A percentile compares a stretch with the other conserved stretches of the same genome.
phyloP scores from a whole-genome alignment of 2,329 filamentous ascomycete species.

The Alternaria brassicicola region DNA sequence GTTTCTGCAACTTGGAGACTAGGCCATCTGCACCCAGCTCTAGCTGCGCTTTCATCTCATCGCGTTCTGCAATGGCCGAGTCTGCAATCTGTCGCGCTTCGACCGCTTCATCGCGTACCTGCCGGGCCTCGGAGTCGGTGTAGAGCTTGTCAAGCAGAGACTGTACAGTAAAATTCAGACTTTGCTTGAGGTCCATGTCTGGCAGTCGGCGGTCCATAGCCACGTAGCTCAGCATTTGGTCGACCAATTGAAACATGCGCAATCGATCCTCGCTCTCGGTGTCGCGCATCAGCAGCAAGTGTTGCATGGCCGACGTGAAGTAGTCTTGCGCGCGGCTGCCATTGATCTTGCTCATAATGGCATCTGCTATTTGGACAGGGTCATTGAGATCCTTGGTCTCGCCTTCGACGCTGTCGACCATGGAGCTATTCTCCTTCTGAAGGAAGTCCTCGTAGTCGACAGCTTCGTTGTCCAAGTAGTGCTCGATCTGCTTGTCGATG shows the following conservation, averaged over 20 bases:
- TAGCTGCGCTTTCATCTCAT: conserved; percentile 88
- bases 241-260: conserved; percentile 95
- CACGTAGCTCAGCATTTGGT: conserved; percentile 98
- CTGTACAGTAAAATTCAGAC: conserved; percentile 96
- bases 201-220: conserved; percentile 96
- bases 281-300: conserved; percentile 89
- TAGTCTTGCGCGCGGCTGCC: conserved; percentile 91
- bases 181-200: conserved; percentile 97
- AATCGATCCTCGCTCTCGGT: conserved; percentile 90
- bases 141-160: conserved; percentile 93
- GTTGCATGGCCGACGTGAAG: conserved; percentile 93
- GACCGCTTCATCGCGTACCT: conserved; percentile 87
- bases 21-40: conserved; percentile 92
- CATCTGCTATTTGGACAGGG: conserved; percentile 90
- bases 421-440: conserved; percentile 86
- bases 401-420: conserved; percentile 84
- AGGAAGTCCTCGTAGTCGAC: conserved; percentile 98
- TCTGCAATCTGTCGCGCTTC: conserved; percentile 93
- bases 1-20: conserved; percentile 89
- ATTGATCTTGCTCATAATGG: conserved; percentile 82
- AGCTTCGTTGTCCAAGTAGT: conserved; percentile 89
- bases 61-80: conserved; percentile 92
- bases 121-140: conserved; percentile 92
- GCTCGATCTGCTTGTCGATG: conserved; percentile 97
- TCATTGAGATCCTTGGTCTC: conserved; percentile 93